phyloP scores from a whole-genome alignment of 176 grass and related monocot genomes.

The Tuctoria greenei region DNA sequence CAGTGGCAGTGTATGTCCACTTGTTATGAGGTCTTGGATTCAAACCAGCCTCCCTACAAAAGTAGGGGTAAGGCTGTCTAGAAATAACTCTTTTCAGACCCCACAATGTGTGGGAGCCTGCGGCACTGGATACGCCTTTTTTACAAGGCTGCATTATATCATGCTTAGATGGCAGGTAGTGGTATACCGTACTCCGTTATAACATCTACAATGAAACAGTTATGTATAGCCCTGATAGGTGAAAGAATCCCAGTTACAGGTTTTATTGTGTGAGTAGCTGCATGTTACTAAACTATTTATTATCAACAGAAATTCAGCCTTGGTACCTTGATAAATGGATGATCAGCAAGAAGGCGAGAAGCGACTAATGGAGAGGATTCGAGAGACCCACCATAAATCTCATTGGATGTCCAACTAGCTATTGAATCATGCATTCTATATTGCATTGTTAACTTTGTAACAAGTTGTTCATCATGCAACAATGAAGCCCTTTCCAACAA shows the following conservation, averaged over 20 bases:
- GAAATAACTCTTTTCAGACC: no score
- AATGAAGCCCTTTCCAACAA: slow-evolving; percentile 82
- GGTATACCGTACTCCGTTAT: not conserved
- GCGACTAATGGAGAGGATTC: slow-evolving; percentile 61
- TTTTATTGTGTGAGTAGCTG: not conserved
- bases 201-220: slow-evolving; percentile 16
- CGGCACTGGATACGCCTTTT: no score
- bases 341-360: slow-evolving; percentile 74
- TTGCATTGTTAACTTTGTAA: slow-evolving; percentile 66
- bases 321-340: slow-evolving; percentile 70
- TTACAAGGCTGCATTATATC: not conserved
- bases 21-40: no score
- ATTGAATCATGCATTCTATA: slow-evolving; percentile 92
- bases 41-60: no score
- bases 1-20: no score
- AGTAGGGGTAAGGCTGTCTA: no score
- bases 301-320: slow-evolving; percentile 22
- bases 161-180: not conserved
- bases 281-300: not conserved
- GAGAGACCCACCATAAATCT: slow-evolving; percentile 78
- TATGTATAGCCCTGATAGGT: slow-evolving; percentile 12
- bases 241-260: not conserved
- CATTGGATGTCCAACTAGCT: slow-evolving; percentile 82
- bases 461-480: slow-evolving; percentile 59
- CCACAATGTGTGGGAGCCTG: no score